Evolutionary conservation across 1,284 basidiomycete genomes (phyloP), one percentile per base, ranked within the genome.

Genomic region (Lignosus rhinocerotis): DNA sequence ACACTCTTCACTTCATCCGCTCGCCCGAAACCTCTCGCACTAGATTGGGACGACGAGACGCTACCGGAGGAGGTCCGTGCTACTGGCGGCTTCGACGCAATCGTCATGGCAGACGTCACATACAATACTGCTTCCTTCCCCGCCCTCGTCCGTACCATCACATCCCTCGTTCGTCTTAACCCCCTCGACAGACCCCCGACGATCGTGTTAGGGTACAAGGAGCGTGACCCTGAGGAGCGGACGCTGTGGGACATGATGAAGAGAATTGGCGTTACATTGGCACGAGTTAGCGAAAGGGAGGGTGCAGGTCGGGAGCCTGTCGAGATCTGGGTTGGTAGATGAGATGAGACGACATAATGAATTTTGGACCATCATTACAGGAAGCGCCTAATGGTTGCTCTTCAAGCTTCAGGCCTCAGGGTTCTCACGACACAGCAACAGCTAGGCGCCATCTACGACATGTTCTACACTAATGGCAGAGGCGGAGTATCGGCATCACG

Each of bases 51-150:
- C 56, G 64, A 75, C 45, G 76, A 82, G 31, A 65, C 69, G 0
- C 70, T 92, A 1, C 84, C 90, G 0, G 34, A 57, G 0, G 78
- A 79, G 52, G 77, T 80, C 25, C 69, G 75, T 14, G 47, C 63
- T 11, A 61, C 74, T 0, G 72, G 67, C 4, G 75, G 77, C 2
- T 75, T 89, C 39, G 83, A 90, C 66, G 71, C 78, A 42, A 81
- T 91, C 39, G 93, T 93, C 55, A 93, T 94, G 83, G 91, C 93
- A 12, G 93, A 96, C 67, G 91, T 95, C 9, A 88, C 92, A 0
- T 95, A 95, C 76, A 95, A 95, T 73, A 93, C 90, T 0, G 75
- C 85, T 0, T 91, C 92, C 1, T 96, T 95, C 73, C 82, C 88
- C 6, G 76, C 86, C 0, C 80, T 92, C 41, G 72, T 88, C 17